phyloP scores from a whole-genome alignment of 352 stramenopile genomes.

The Phytophthora brassicae region DNA sequence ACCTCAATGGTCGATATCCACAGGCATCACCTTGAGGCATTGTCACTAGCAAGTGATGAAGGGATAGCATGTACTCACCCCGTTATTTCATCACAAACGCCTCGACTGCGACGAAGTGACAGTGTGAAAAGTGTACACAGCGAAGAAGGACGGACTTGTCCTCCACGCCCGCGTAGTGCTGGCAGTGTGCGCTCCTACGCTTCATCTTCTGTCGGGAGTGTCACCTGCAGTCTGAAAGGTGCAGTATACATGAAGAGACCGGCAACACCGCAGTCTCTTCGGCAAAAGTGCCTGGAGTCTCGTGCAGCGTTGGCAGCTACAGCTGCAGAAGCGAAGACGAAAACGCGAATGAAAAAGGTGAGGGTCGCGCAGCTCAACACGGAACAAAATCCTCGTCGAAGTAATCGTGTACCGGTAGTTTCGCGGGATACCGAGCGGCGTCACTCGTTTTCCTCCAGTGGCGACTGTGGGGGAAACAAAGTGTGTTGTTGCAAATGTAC shows the following conservation, averaged over 20 bases:
- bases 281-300: slow-evolving; percentile 71
- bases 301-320: slow-evolving; percentile 25
- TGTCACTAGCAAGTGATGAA: slow-evolving; percentile 20
- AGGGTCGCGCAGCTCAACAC: slow-evolving; percentile 6
- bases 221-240: slow-evolving; percentile 40
- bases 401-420: slow-evolving; percentile 2
- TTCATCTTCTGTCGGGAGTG: slow-evolving; percentile 22
- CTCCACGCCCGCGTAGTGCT: slow-evolving; percentile 49
- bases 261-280: slow-evolving; percentile 59
- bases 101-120: slow-evolving; percentile 5
- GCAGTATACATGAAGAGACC: slow-evolving; percentile 63
- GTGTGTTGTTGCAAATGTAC: slow-evolving; percentile 13
- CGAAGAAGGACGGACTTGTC: slow-evolving; percentile 9
- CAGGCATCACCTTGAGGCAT: slow-evolving; percentile 24
- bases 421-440: slow-evolving; percentile 26
- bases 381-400: background rate
- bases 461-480: slow-evolving; percentile 2
- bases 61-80: background rate
- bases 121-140: background rate
- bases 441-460: slow-evolving; percentile 32
- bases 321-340: slow-evolving; percentile 18
- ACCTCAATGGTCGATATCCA: slow-evolving; percentile 50
- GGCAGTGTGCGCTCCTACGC: slow-evolving; percentile 47
- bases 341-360: slow-evolving; percentile 42
- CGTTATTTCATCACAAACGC: background rate